phyloP scores from a whole-genome alignment of 805 yeast species.

The Wickerhamomyces bisporus region DNA sequence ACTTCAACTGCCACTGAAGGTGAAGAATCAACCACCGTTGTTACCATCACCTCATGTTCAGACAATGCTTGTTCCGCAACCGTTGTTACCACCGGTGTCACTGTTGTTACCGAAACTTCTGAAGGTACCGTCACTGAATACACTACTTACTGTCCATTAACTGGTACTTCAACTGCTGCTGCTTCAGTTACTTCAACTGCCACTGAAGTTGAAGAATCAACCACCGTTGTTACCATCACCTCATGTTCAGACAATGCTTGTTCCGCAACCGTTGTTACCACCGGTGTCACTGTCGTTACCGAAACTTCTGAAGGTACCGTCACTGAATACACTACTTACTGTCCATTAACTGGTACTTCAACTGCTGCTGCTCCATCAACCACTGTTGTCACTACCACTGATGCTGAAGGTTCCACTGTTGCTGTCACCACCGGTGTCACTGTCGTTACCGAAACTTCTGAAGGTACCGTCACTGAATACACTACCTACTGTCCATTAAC shows the following conservation, averaged over 20 bases:
- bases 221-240: conserved; percentile 28
- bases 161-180: conserved; percentile 10
- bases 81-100: conserved; percentile 24
- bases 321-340: conserved; percentile 20
- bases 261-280: conserved; percentile 18
- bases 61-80: conserved; percentile 9
- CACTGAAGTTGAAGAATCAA: conserved; percentile 14
- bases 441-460: conserved; percentile 26
- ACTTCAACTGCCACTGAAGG: conserved; percentile 19
- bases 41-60: conserved; percentile 24
- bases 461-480: conserved; percentile 14
- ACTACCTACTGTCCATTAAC: conserved; percentile 22
- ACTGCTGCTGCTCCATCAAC: conserved; percentile 8
- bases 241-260: conserved; percentile 16
- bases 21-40: conserved; percentile 20
- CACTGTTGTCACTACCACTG: no score
- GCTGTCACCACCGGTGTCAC: conserved; percentile 7
- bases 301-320: conserved; percentile 22
- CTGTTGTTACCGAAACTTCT: conserved; percentile 27
- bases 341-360: conserved; percentile 18
- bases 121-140: conserved; percentile 15
- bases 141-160: conserved; percentile 21
- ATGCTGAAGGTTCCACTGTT: conserved; percentile 6
- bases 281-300: conserved; percentile 26
- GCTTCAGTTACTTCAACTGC: conserved; percentile 16